Evolutionary conservation across 441 rosid genomes (phyloP), one percentile per base, ranked within the genome.

Genomic region (Euphorbia celastroides): DNA sequence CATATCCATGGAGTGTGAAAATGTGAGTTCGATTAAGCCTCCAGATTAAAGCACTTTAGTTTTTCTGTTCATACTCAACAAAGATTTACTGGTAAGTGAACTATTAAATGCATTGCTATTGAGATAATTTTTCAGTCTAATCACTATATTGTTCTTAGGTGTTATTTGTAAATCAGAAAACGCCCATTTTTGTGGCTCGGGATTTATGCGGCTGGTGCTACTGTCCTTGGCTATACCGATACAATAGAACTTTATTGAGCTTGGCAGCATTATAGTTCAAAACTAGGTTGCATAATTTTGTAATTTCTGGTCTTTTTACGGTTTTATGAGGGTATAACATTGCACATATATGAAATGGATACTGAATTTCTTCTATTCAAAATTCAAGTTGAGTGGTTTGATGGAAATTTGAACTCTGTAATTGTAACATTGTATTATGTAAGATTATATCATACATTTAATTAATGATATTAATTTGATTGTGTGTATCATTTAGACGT

Each of bases 1-100:
- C 51, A 83, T 90, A 76, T 79, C 87, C 56, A 83, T 88, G 86
- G 97, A 90, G 79, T 80, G 83, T 60, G 85, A 93, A 74, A 83
- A 84, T 76, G 84, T 94, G 48, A 81, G 82, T 79, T 74, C 84
- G 57, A 78, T 70, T 2, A 78, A 72, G 69, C 78, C 70, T n/a
- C 50, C 72, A 42, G 56, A 60, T 68, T 83, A 79, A 34, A 34
- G 81, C 22, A 28, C 52, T 20, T 5, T n/a, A 13, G 19, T 31
- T 23, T 34, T 14, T 13, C 69, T 42, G 38, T 20, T 59, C 17
- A 44, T 36, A 36, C 27, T 59, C 55, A 34, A 32, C 5, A 20
- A 25, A 32, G 34, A 20, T 41, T 0, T 65, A 20, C 31, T 27
- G 22, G 67, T 64, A 22, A 65, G 56, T 20, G 27, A 50, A 7